Base-by-base conservation (phyloP, 768 basidiomycete genomes). In the Tubosaeta sp. region DNA sequence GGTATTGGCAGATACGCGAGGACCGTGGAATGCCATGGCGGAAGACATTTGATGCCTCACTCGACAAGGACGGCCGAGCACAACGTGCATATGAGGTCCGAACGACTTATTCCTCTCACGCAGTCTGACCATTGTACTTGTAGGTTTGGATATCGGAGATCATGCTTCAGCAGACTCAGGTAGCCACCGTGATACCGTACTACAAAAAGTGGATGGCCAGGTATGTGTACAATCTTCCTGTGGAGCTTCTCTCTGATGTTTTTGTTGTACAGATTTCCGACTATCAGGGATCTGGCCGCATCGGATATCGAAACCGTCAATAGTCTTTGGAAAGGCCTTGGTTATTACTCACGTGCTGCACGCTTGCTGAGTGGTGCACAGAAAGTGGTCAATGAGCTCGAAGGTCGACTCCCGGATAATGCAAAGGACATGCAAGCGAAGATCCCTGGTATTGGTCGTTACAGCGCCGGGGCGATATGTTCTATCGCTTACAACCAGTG, bases 121-220 rank as follows among this genome's bases (percentile, higher is more conserved):
- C 17, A n/a, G n/a, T n/a, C 14, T 7, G n/a, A 6, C 33, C 42
- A 31, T 45, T 17, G 16, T 11, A 1, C 33, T 43, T 29, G 35
- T 42, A 89, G 89, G 88, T 92, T 25, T 91, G 90, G 88, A 77
- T 93, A 22, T 90, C 86, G 13, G 92, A 97, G 71, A 85, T 97
- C 52, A 97, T 97, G 95, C 76, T 95, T 2, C 95, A 98, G 68
- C 95, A 98, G 70, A 97, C 95, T 0, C 93, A 95, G 67, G 94
- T 97, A 32, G 78, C 71, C 5, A 93, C 92, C 1, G 93, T 95
- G n/a, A 92, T 95, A 59, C 89, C 89, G 1, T 98, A 97, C 70
- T 98, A 91, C 68, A 84, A 81, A 48, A 78, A 79, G 22, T 98
- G 93, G 93, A 90, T 95, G 78, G 73, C 75, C 59, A 85, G 76